Evolutionary conservation across 108 stramenopile species (phyloP), one percentile per base, ranked within the genome.

Genomic region (Fistulifera pelliculosa): DNA sequence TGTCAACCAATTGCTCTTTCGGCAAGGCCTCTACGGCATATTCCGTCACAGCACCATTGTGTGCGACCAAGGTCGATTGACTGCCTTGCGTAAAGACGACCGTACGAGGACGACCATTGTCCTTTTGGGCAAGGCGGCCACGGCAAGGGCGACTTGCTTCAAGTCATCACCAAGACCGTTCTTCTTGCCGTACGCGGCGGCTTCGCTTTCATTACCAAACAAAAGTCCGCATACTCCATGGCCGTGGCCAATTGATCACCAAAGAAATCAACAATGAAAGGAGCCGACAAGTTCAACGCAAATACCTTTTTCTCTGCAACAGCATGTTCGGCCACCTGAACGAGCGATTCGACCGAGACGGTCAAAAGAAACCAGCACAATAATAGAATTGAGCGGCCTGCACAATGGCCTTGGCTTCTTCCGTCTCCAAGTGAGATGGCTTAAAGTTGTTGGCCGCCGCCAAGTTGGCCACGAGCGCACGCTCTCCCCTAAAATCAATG

Each of bases 381-480:
- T 98, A 99, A 68, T 81, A 90, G 41, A 97, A 55, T 40, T 80
- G 71, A 56, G 96, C 90, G 54, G 80, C 54, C 28, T 75, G 77
- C 49, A 95, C 62, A 58, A 96, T 92, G 56, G 80, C 93, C 86
- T 95, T 88, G 18, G 95, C 87, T 62, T 79, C 75, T 10, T 71
- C 79, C n/a, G 93, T 92, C 50, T 91, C 90, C 61, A 98, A 74
- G 70, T 99, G 99, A 24, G 69, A 64, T 15, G 80, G 81, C 55
- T 92, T 81, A 76, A 97, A 99, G 62, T 97, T 95, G 78, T 99
- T 99, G 53, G 99, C 99, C 27, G 99, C 99, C 25, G 90, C 94
- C 27, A 99, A 69, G 75, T 98, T 97, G 54, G 99, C 94, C 41
- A 96, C 83, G 26, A 99, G 73, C 23, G 95, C 87, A 27, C 99